A percentile compares a stretch with the other conserved stretches of the same genome.
Conservation (phyloP, 805 yeast genomes). For the Spencermartinsiella europaea region DNA sequence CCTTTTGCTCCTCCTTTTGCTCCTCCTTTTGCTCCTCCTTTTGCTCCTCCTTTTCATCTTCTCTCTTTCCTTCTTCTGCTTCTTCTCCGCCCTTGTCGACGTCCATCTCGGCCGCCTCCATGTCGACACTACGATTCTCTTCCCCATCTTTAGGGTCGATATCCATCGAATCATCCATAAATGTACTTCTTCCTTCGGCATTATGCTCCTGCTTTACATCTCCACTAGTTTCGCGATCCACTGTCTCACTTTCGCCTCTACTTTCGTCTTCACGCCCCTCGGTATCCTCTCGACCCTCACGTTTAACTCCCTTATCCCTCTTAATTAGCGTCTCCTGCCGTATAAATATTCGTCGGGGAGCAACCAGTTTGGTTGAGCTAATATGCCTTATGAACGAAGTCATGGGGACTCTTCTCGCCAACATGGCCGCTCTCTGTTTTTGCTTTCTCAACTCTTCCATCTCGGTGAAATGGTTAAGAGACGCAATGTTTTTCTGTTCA, state of each 20-base stretch:
- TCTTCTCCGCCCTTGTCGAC: slow-evolving; percentile 2
- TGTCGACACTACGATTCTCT: slow-evolving; percentile 24
- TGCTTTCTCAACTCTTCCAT: slow-evolving; percentile 79
- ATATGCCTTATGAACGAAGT: slow-evolving; percentile 51
- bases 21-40: no score
- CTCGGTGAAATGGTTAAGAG: slow-evolving; percentile 73
- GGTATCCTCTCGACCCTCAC: no score
- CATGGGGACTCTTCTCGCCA: slow-evolving; percentile 59
- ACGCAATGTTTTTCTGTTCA: slow-evolving; percentile 66
- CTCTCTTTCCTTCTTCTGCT: no score
- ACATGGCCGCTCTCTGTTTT: slow-evolving; percentile 65
- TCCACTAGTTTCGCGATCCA: no score
- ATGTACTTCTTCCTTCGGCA: background rate
- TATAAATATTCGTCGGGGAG: slow-evolving; percentile 41
- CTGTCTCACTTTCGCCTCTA: background rate
- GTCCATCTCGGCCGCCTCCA: no score
- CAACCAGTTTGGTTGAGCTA: slow-evolving; percentile 45
- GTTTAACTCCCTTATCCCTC: slow-evolving; percentile 15
- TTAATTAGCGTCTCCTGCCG: slow-evolving; percentile 14
- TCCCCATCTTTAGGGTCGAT: slow-evolving; percentile 1
- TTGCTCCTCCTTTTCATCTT: no score
- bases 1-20: no score
- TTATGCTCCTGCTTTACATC: background rate
- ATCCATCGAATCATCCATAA: slow-evolving; percentile 1
- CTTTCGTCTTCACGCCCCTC: slow-evolving; percentile 3